These are phyloP conservation scores for Begonia fuchsioides DNA, from an alignment of 306 rosid genomes.

Conservation along the genomic window DNA sequence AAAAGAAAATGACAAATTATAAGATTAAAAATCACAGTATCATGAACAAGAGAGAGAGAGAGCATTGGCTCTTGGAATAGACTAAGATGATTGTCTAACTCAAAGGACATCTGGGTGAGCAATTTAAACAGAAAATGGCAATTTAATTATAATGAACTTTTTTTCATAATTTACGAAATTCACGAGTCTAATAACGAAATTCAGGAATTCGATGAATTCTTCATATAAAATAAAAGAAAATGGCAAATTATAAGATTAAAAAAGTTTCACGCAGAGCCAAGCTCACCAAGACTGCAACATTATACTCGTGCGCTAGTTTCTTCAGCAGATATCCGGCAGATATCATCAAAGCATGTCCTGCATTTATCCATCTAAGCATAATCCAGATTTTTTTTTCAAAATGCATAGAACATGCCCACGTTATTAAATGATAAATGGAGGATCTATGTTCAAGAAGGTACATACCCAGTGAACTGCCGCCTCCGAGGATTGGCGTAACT, in stretches of 20 bases:
- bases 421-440: too few relatives aligned
- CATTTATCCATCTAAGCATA: constrained; percentile 17
- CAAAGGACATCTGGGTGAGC: not conserved
- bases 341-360: constrained; percentile 78
- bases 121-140: not conserved
- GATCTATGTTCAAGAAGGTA: constrained; percentile 14
- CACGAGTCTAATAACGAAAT: too few relatives aligned
- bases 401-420: too few relatives aligned
- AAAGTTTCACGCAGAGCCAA: constrained; percentile 7
- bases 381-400: constrained; percentile 9
- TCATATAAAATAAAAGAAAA: too few relatives aligned
- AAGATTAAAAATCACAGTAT: constrained; percentile 7
- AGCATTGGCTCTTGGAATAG: too few relatives aligned
- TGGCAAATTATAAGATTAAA: too few relatives aligned
- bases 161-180: too few relatives aligned
- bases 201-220: too few relatives aligned
- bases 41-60: not conserved
- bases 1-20: not conserved
- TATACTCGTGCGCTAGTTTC: constrained; percentile 69
- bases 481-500: constrained; percentile 75
- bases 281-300: constrained; percentile 62
- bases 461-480: constrained; percentile 67
- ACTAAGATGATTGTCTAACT: too few relatives aligned
- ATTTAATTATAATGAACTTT: too few relatives aligned
- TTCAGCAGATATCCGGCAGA: constrained; percentile 73